These are phyloP conservation scores for Funneliformis caledonium DNA, from an alignment of 371 early-diverging fungal species.

Conservation along the genomic window DNA sequence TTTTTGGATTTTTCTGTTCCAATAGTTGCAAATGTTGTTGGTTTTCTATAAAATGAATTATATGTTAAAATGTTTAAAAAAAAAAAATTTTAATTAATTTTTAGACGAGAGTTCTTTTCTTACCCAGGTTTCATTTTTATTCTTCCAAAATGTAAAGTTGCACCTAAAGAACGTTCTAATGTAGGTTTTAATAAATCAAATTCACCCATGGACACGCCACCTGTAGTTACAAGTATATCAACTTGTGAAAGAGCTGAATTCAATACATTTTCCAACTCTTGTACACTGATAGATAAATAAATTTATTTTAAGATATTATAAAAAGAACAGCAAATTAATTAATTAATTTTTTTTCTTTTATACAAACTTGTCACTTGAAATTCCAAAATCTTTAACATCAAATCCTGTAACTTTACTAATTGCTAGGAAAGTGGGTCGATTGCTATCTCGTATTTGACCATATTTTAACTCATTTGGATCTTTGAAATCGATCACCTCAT, in stretches of 20 bases:
- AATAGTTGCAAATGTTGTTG: conserved; percentile 89
- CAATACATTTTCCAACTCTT: conserved; percentile 57
- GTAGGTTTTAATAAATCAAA: conserved; percentile 88
- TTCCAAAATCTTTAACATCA: conserved; percentile 74
- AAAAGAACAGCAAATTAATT: background rate
- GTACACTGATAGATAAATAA: conserved; percentile 48
- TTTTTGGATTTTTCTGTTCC: conserved; percentile 42
- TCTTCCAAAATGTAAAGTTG: conserved; percentile 84
- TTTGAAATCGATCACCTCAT: conserved; percentile 77
- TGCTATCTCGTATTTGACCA: conserved; percentile 85
- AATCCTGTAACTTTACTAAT: conserved; percentile 69
- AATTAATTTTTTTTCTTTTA: background rate
- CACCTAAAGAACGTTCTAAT: conserved; percentile 74
- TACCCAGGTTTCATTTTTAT: conserved; percentile 93
- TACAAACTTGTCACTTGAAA: conserved; percentile 66
- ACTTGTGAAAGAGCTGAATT: conserved; percentile 60
- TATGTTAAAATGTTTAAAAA: background rate
- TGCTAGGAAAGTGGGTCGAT: conserved; percentile 77
- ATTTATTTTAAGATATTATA: background rate
- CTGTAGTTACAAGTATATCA: conserved; percentile 87
- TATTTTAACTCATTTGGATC: conserved; percentile 52
- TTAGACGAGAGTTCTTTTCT: background rate
- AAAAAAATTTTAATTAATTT: too few species aligned
- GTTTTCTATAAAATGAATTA: conserved; percentile 65
- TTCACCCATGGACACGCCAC: conserved; percentile 97